These are phyloP conservation scores for Dissophora ornata DNA, from an alignment of 192 early-diverging fungal genomes.

Conservation along the genomic window DNA sequence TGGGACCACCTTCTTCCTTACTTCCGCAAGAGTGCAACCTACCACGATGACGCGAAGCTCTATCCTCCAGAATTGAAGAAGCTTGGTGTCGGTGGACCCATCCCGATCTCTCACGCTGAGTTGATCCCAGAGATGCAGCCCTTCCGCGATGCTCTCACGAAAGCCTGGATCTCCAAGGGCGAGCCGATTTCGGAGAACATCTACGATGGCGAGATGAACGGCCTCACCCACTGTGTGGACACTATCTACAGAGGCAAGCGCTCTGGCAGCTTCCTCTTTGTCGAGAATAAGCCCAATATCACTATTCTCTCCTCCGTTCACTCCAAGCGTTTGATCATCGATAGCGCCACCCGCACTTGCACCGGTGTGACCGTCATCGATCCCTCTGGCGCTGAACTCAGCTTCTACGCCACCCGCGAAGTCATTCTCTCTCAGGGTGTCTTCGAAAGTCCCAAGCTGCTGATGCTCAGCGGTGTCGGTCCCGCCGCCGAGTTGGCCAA, in stretches of 20 bases:
- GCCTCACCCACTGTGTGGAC: slow-evolving; percentile 30
- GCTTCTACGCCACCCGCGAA: slow-evolving; percentile 35
- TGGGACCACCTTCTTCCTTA: slow-evolving; percentile 37
- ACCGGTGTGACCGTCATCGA: slow-evolving; percentile 34
- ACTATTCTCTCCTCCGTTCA: slow-evolving; percentile 21
- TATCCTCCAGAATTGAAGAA: slow-evolving; percentile 18
- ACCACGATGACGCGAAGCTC: slow-evolving; percentile 20
- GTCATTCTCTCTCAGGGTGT: slow-evolving; percentile 44
- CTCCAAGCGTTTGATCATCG: slow-evolving; percentile 33
- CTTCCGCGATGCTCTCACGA: slow-evolving; percentile 6
- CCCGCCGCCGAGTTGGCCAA: slow-evolving; percentile 23
- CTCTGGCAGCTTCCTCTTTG: slow-evolving; percentile 33
- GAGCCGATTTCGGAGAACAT: slow-evolving; percentile 14
- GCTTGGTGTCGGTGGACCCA: slow-evolving; percentile 20
- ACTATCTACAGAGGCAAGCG: slow-evolving; percentile 40
- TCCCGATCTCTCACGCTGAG: slow-evolving; percentile 16
- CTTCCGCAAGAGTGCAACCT: slow-evolving; percentile 39
- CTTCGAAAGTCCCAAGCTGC: slow-evolving; percentile 40
- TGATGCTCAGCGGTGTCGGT: slow-evolving; percentile 46
- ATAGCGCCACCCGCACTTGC: slow-evolving; percentile 26
- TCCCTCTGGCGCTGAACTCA: slow-evolving; percentile 27
- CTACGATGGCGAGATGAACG: slow-evolving; percentile 31
- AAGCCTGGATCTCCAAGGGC: slow-evolving; percentile 9
- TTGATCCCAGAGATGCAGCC: slow-evolving; percentile 8
- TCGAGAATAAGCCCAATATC: slow-evolving; percentile 35